Evolutionary conservation across 1,139 yeast species (phyloP).

Genomic region (Sugiyamaella japonica): DNA sequence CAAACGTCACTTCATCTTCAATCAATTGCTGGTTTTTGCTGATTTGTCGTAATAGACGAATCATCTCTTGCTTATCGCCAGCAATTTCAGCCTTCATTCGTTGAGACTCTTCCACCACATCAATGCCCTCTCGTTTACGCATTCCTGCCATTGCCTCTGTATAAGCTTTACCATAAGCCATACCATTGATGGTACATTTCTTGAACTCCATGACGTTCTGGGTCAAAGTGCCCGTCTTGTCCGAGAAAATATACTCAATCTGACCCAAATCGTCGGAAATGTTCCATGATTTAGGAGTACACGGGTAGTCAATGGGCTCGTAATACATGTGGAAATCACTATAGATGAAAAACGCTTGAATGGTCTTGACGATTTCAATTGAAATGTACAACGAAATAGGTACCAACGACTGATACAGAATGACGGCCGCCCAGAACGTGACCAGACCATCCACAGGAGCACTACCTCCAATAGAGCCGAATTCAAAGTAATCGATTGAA

Average conservation of each 20-base stretch:
- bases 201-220: conserved; percentile 97
- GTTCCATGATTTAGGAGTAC: conserved; percentile 96
- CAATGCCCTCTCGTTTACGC: conserved; percentile 82
- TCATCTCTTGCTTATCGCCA: conserved; percentile 65
- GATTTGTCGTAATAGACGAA: conserved; percentile 50
- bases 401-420: conserved; percentile 85
- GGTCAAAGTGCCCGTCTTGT: conserved; percentile 94
- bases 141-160: conserved; percentile 95
- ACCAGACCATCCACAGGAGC: conserved; percentile 80
- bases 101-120: conserved; percentile 66
- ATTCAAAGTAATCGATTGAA: conserved; percentile 73
- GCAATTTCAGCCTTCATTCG: conserved; percentile 63
- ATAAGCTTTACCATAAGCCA: conserved; percentile 87
- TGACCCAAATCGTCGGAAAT: conserved; percentile 97
- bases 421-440: conserved; percentile 84
- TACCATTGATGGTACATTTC: conserved; percentile 86
- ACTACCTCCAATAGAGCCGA: conserved; percentile 59
- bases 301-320: conserved; percentile 82
- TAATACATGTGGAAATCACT: conserved; percentile 88
- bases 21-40: conserved; percentile 58
- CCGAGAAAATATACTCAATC: conserved; percentile 92
- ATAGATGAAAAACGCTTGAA: conserved; percentile 90
- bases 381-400: conserved; percentile 95
- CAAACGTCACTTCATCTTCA: conserved; percentile 72
- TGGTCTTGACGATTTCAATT: conserved; percentile 90